Conservation (phyloP, 768 basidiomycete species). For the Serpula lacrymans region DNA sequence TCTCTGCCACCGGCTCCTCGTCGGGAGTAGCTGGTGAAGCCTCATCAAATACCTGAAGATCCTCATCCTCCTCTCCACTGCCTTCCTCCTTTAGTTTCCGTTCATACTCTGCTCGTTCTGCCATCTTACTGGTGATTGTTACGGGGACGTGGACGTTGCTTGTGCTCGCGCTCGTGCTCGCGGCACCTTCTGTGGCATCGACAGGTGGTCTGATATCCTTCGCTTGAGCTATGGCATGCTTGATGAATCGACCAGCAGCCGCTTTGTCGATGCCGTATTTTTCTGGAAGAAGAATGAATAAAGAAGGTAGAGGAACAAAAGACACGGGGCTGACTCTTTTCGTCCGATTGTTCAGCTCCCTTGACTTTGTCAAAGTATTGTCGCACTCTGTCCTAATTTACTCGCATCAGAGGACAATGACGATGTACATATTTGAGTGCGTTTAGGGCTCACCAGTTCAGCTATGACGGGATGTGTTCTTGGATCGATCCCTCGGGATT, state of each 20-base stretch:
- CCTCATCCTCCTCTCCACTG: constrained; percentile 40
- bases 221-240: constrained; percentile 72
- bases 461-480: constrained; percentile 70
- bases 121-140: constrained; percentile 71
- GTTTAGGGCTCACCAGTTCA: constrained; percentile 40
- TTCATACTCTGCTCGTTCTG: constrained; percentile 63
- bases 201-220: constrained; percentile 31
- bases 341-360: constrained; percentile 63
- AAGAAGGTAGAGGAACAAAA: background rate
- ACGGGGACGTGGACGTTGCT: constrained; percentile 36
- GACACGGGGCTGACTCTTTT: constrained; percentile 30
- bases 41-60: constrained; percentile 33
- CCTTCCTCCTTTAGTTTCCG: constrained; percentile 44
- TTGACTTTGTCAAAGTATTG: constrained; percentile 84
- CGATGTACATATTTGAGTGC: background rate
- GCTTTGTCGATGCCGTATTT: constrained; percentile 63
- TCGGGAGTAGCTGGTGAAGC: too few relatives aligned
- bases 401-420: background rate
- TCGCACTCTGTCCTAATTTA: constrained; percentile 64
- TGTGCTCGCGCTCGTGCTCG: too few relatives aligned
- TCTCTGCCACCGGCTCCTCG: constrained; percentile 13
- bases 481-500: constrained; percentile 75
- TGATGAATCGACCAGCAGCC: constrained; percentile 81
- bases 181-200: constrained; percentile 14
- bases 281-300: constrained; percentile 25